Evolutionary conservation across 306 rosid species (phyloP), one percentile per base, ranked within the genome.

Genomic region (Arachis hypogaea): DNA sequence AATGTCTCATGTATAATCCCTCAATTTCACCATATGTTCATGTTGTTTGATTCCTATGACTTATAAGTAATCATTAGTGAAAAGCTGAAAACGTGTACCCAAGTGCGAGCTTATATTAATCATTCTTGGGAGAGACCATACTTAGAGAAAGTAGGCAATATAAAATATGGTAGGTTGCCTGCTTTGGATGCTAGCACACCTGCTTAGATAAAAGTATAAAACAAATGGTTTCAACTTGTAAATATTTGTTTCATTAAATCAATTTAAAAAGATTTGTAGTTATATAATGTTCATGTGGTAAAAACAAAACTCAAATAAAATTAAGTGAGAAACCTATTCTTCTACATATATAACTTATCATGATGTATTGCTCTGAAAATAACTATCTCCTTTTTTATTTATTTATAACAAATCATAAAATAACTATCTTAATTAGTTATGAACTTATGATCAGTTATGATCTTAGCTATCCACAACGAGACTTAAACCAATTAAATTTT

Each of bases 21-120:
- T 67, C 28, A 67, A 77, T 78, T 75, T 59, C 61, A 65, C 72
- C 38, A 55, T 72, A 63, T 82, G 65, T 51, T 82, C 59, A 47
- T 11, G 57, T 43, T 33, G 38, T 33, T 4, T 33, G 41, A 45
- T 12, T 18, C 57, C 52, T 77, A 16, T 3, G 47, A 57, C 30
- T 22, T 61, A 61, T 50, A 30, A 42, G 55, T 41, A 62, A 68
- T 77, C 52, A 82, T 62, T 63, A 62, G 50, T 56, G 10, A 50
- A 61, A 69, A 51, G 41, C 63, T 50, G 49, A 54, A 69, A 68
- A 51, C 4, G 52, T 0, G 3, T 38, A 18, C 45, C 46, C 11
- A 68, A 29, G 63, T 67, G 50, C 33, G 7, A 38, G 76, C 16
- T 72, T 55, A 67, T 52, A 61, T 61, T 73, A 59, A 72, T 67